phyloP scores from a whole-genome alignment of 2,329 filamentous ascomycete species.

The Cryphonectria parasitica region DNA sequence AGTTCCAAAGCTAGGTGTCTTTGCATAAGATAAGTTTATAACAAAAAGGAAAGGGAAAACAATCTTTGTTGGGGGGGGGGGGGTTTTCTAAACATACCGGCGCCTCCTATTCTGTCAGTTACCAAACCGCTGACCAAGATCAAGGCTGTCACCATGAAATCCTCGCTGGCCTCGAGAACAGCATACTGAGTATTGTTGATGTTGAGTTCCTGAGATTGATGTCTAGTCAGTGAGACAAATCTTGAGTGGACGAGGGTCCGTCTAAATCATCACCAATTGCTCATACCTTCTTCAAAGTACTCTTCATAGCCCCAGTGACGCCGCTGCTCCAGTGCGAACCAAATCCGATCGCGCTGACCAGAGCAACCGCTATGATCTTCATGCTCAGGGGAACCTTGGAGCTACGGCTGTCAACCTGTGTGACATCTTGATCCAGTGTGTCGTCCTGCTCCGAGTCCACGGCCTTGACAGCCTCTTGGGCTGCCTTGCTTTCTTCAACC shows the following conservation, averaged over 20 bases:
- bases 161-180: constrained; percentile 61
- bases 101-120: constrained; percentile 63
- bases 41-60: too few species aligned
- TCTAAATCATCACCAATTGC: background rate
- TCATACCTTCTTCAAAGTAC: constrained; percentile 57
- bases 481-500: constrained; percentile 13
- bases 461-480: constrained; percentile 4
- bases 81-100: constrained; percentile 40
- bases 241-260: background rate
- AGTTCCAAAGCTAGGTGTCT: background rate
- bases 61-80: too few species aligned
- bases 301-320: constrained; percentile 64
- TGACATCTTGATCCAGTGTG: background rate
- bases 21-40: too few species aligned
- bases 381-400: constrained; percentile 35
- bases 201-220: constrained; percentile 47
- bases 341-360: constrained; percentile 61
- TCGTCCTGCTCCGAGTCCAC: constrained; percentile 12
- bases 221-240: background rate
- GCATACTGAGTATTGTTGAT: constrained; percentile 65
- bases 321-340: constrained; percentile 64
- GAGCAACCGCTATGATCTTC: constrained; percentile 47
- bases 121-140: constrained; percentile 59
- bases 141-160: constrained; percentile 63
- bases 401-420: background rate